Base-by-base conservation (phyloP, 257 asterid species). In the Gynochthodes officinalis region DNA sequence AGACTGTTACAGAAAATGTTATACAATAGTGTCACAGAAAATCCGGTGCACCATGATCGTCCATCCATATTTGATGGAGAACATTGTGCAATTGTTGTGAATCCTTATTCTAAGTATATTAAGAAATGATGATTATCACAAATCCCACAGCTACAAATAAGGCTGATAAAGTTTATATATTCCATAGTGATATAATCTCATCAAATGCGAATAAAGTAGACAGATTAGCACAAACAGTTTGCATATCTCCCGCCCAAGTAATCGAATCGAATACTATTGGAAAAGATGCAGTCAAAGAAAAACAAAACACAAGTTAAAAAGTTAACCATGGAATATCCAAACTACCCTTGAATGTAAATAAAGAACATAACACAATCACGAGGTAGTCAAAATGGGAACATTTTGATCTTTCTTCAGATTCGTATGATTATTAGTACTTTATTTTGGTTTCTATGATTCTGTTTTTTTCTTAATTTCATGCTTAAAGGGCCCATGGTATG, bases 371-470 rank as follows among this genome's bases (percentile, higher is more conserved):
- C 81, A 77, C 75, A 79, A 69, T 82, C 66, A 75, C 76, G 79
- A 79, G 79, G 76, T 79, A 77, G 87, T 87, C 90, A 87, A 87
- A 83, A 73, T 55, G 21, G 76, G 64, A 62, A 76, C 67, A 66
- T 65, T n/a, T 76, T 79, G 72, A 75, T 77, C 44, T 49, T 73
- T 32, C 67, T 61, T 67, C 48, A 67, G 55, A 59, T 75, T 71
- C 75, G 63, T 35, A 60, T 64, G 30, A 64, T 61, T 39, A 63
- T 37, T 13, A 33, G 39, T 44, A 67, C 84, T 76, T 81, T 80
- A 65, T 42, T 42, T 32, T 23, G 43, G 52, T 18, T 60, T 60
- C 18, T 61, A 18, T 61, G 33, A 35, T n/a, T 39, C 19, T 61
- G 25, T 66, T 10, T 15, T 65, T 49, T 69, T 42, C 35, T 67